These are phyloP conservation scores for Aspergillus pseudoterreus DNA, from an alignment of 2,329 filamentous ascomycete species.

Conservation along the genomic window DNA sequence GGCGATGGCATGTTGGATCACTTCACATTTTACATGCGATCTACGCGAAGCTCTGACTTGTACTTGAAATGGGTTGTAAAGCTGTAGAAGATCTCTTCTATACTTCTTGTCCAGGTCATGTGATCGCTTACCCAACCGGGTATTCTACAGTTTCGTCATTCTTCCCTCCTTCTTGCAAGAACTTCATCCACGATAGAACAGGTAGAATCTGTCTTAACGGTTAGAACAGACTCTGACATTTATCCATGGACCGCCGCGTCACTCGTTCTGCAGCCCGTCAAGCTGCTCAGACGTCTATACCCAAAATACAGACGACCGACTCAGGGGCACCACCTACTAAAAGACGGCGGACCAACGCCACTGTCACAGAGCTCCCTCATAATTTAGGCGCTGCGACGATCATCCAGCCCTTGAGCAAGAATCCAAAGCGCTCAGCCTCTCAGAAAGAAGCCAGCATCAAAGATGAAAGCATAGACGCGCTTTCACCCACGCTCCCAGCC, in stretches of 20 bases:
- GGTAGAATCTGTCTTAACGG: too few species aligned
- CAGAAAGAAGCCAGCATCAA: constrained; percentile 12
- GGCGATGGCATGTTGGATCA: too few species aligned
- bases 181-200: not conserved
- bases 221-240: not conserved
- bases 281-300: constrained; percentile 5
- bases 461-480: constrained; percentile 15
- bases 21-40: too few species aligned
- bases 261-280: constrained; percentile 28
- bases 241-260: constrained; percentile 18
- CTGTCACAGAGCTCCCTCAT: too few species aligned
- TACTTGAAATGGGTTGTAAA: too few species aligned
- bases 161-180: not conserved
- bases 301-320: too few species aligned
- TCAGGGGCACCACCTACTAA: not conserved
- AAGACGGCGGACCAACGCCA: not conserved
- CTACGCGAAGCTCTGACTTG: too few species aligned
- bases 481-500: constrained; percentile 18
- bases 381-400: not conserved
- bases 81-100: too few species aligned
- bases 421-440: constrained; percentile 10
- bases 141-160: not conserved
- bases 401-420: constrained; percentile 23
- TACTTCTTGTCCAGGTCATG: not conserved
- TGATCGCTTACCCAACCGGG: not conserved